Conservation (phyloP, 768 basidiomycete genomes). For the Leccinum subgranulosum region DNA sequence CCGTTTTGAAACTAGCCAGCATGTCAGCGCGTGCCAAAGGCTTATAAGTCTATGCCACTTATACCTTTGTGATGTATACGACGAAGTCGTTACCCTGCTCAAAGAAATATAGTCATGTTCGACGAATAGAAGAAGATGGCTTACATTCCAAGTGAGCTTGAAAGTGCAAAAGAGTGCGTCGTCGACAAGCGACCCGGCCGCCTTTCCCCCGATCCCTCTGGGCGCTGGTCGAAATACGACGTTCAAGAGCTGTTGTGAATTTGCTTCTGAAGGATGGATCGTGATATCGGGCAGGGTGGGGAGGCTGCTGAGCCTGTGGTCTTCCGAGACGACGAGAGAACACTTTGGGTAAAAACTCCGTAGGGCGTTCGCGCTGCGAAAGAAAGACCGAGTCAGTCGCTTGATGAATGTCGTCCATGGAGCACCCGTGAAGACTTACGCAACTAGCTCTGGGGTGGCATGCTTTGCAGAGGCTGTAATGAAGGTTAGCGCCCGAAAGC, state of each 20-base stretch:
- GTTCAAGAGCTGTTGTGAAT: slow-evolving; percentile 47
- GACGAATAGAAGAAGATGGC: slow-evolving; percentile 11
- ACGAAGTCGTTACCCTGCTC: slow-evolving; percentile 54
- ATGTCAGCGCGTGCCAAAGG: background rate
- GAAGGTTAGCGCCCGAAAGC: background rate
- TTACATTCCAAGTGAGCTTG: slow-evolving; percentile 56
- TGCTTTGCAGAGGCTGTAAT: slow-evolving; percentile 51
- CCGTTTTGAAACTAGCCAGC: slow-evolving; percentile 29
- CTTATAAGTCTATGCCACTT: slow-evolving; percentile 5
- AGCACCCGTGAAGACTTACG: slow-evolving; percentile 32
- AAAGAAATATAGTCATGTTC: background rate
- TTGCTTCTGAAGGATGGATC: slow-evolving; percentile 43
- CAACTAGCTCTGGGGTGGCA: slow-evolving; percentile 41
- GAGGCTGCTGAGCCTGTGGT: slow-evolving; percentile 44
- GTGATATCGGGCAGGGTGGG: slow-evolving; percentile 49
- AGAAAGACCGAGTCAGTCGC: background rate
- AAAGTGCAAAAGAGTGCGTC: slow-evolving; percentile 53
- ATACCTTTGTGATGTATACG: slow-evolving; percentile 50
- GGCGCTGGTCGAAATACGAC: slow-evolving; percentile 48
- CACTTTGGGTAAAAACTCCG: slow-evolving; percentile 59
- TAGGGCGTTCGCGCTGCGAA: slow-evolving; percentile 42
- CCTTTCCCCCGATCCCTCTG: slow-evolving; percentile 34
- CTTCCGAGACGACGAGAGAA: slow-evolving; percentile 53
- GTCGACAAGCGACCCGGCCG: slow-evolving; percentile 55
- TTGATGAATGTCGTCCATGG: slow-evolving; percentile 3